Evolutionary conservation across 2,329 filamentous ascomycete species (phyloP).

Genomic region (Diaporthe humulicola): DNA sequence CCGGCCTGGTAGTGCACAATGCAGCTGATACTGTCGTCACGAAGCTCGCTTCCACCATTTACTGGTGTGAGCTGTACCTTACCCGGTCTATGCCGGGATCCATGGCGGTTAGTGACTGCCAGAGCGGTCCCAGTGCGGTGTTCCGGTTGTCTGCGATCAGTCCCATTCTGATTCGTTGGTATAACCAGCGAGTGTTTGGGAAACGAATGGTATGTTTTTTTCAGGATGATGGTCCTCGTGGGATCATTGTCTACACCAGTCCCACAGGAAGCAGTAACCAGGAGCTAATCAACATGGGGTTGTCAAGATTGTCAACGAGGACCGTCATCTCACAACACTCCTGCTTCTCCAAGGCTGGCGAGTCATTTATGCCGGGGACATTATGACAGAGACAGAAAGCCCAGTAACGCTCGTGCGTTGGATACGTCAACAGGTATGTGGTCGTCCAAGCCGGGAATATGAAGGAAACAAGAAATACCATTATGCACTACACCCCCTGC

Average conservation of each 20-base stretch:
- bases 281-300: neutral
- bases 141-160: slow-evolving; percentile 49
- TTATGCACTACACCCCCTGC: neutral
- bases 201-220: slow-evolving; percentile 45
- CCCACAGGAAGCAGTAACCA: no score
- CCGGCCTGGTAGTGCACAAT: slow-evolving; percentile 51
- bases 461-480: neutral
- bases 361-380: slow-evolving; percentile 50
- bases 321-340: slow-evolving; percentile 53
- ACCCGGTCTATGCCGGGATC: slow-evolving; percentile 45
- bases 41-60: slow-evolving; percentile 49
- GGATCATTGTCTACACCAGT: no score
- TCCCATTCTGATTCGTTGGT: slow-evolving; percentile 51
- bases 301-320: slow-evolving; percentile 51
- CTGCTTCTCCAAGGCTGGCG: slow-evolving; percentile 51
- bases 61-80: slow-evolving; percentile 52
- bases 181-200: slow-evolving; percentile 51
- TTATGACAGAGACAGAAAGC: slow-evolving; percentile 52
- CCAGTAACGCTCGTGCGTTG: slow-evolving; percentile 51
- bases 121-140: slow-evolving; percentile 52
- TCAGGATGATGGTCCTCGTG: neutral
- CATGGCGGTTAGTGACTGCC: slow-evolving; percentile 49
- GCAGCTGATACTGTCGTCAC: slow-evolving; percentile 47
- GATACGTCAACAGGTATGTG: slow-evolving; percentile 52
- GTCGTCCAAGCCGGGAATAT: neutral